Conservation (phyloP, 306 rosid genomes). For the Cucumis hystrix region DNA sequence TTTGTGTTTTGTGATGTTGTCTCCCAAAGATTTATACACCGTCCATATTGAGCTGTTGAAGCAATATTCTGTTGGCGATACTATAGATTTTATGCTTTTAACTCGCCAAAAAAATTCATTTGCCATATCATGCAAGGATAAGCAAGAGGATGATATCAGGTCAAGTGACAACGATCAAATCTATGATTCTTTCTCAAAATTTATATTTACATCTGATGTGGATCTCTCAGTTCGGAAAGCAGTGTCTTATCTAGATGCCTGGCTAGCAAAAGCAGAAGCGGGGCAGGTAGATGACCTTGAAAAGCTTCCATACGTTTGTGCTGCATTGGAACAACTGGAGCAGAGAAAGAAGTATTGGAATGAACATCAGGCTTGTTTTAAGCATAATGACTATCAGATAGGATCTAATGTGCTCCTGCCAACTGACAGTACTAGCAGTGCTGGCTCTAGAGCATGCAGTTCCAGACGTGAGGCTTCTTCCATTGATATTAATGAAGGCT, state of each 20-base stretch:
- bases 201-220: conserved; percentile 74
- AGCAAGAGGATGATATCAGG: conserved; percentile 24
- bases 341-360: conserved; percentile 82
- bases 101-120: conserved; percentile 59
- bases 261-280: conserved; percentile 81
- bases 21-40: conserved; percentile 75
- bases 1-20: conserved; percentile 77
- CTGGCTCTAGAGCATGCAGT: conserved; percentile 24
- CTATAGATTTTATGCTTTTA: conserved; percentile 46
- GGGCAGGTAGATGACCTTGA: conserved; percentile 88
- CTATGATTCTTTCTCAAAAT: conserved; percentile 70
- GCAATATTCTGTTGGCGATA: conserved; percentile 55
- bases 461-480: conserved; percentile 25
- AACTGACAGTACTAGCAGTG: conserved; percentile 15
- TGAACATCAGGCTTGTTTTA: conserved; percentile 30
- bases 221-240: conserved; percentile 77
- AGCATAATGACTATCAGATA: conserved; percentile 16
- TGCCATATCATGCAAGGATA: conserved; percentile 28
- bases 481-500: conserved; percentile 21
- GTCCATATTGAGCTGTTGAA: conserved; percentile 59
- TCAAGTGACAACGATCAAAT: conserved; percentile 16
- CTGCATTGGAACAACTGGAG: conserved; percentile 77
- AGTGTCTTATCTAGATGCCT: conserved; percentile 74
- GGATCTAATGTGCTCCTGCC: conserved; percentile 19
- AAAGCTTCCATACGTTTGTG: conserved; percentile 93